Evolutionary conservation across 2,329 filamentous ascomycete species (phyloP).

Genomic region (Ophiostoma perfectum): DNA sequence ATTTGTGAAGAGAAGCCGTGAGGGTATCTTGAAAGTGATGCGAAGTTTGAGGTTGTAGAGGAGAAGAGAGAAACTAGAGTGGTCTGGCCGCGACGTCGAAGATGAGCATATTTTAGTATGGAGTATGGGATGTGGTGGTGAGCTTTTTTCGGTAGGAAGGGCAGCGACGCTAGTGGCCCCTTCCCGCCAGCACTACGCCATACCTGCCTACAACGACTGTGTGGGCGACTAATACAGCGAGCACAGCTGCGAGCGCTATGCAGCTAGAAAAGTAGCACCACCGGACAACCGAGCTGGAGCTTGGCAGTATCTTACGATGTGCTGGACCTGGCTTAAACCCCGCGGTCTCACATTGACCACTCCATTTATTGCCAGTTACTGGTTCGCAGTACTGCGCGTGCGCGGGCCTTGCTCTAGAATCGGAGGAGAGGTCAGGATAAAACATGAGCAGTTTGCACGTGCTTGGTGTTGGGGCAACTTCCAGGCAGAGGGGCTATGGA

Average conservation of each 20-base stretch:
- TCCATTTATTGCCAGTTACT: not conserved
- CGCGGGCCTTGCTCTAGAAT: not conserved
- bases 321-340: not conserved
- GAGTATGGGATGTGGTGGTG: conserved; percentile 16
- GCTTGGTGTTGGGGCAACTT: too few relatives aligned
- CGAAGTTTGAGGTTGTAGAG: not conserved
- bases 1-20: conserved; percentile 23
- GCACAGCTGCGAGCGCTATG: conserved; percentile 8
- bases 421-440: too few relatives aligned
- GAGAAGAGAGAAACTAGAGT: not conserved
- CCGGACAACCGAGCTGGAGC: not conserved
- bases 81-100: not conserved
- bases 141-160: conserved; percentile 21
- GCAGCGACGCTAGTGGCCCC: conserved; percentile 17
- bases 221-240: conserved; percentile 12
- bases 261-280: conserved; percentile 1
- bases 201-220: not conserved
- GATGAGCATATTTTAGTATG: not conserved
- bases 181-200: conserved; percentile 15
- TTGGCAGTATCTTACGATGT: not conserved
- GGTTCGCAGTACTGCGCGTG: not conserved
- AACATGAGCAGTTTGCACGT: too few relatives aligned
- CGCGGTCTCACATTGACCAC: not conserved
- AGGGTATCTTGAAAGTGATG: conserved; percentile 12
- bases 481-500: not conserved